Percentiles rank a stretch among this genome's conserved stretches.
These are phyloP conservation scores for Ajuga chamaepitys DNA, from an alignment of 257 asterid species.

Conservation along the genomic window DNA sequence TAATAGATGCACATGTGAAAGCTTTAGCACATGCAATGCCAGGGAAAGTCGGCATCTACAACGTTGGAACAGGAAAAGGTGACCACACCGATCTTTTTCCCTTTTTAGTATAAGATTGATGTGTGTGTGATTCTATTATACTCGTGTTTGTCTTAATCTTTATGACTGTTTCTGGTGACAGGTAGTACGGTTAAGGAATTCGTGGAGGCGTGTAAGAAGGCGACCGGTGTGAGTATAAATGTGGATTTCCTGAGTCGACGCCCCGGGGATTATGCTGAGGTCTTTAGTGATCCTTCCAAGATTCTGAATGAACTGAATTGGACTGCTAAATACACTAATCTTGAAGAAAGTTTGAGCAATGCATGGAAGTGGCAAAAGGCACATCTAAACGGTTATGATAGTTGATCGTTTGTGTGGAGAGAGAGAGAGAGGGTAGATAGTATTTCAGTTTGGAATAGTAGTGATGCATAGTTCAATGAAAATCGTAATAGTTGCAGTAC, in stretches of 20 bases:
- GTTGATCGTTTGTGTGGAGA: not conserved
- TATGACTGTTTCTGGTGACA: not conserved
- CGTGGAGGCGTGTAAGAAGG: slow-evolving; percentile 38
- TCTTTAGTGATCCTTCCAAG: slow-evolving; percentile 33
- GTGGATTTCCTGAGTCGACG: slow-evolving; percentile 35
- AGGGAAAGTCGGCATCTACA: slow-evolving; percentile 33
- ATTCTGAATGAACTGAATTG: slow-evolving; percentile 29
- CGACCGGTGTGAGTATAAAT: slow-evolving; percentile 32
- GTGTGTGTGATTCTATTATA: too few species aligned
- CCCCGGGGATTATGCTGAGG: slow-evolving; percentile 35
- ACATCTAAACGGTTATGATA: slow-evolving; percentile 27
- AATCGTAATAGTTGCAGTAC: not conserved
- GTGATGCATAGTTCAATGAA: not conserved
- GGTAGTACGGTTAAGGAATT: slow-evolving; percentile 39
- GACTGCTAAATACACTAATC: slow-evolving; percentile 29
- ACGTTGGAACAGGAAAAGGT: slow-evolving; percentile 44
- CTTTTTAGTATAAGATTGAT: too few species aligned
- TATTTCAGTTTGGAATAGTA: not conserved
- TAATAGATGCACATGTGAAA: slow-evolving; percentile 37
- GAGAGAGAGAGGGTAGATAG: not conserved
- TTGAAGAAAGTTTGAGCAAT: slow-evolving; percentile 21
- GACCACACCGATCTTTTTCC: not conserved
- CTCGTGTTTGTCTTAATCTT: not conserved
- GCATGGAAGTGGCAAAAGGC: slow-evolving; percentile 44
- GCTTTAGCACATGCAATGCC: slow-evolving; percentile 34